A percentile compares a stretch with the other conserved stretches of the same genome.
Conservation (phyloP, 768 basidiomycete genomes). For the Suillus occidentalis region DNA sequence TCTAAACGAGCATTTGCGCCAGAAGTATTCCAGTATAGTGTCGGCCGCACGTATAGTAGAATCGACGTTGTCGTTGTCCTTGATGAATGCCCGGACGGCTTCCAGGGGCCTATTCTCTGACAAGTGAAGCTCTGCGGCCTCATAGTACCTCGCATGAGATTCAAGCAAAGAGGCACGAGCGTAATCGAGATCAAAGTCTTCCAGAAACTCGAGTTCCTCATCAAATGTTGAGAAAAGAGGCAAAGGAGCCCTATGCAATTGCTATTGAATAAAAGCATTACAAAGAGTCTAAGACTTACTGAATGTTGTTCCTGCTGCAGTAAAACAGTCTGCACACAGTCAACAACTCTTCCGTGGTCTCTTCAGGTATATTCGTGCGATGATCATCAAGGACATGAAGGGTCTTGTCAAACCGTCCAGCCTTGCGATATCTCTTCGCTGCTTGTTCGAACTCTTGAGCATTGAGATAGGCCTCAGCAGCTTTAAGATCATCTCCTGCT, state of each 20-base stretch:
- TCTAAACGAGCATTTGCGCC: slow-evolving; percentile 46
- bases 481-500: slow-evolving; percentile 39
- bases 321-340: slow-evolving; percentile 48
- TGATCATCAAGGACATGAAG: slow-evolving; percentile 43
- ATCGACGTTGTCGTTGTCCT: slow-evolving; percentile 26
- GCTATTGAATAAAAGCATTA: not conserved
- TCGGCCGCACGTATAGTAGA: slow-evolving; percentile 36
- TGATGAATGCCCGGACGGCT: slow-evolving; percentile 47
- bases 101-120: slow-evolving; percentile 45
- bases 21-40: slow-evolving; percentile 45
- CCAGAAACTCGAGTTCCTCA: slow-evolving; percentile 56
- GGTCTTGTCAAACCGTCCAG: slow-evolving; percentile 53
- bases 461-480: slow-evolving; percentile 43
- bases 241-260: slow-evolving; percentile 41
- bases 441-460: slow-evolving; percentile 45
- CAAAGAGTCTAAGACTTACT: slow-evolving; percentile 21
- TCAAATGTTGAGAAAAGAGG: slow-evolving; percentile 51
- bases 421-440: slow-evolving; percentile 49
- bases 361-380: slow-evolving; percentile 28
- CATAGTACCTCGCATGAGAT: slow-evolving; percentile 38
- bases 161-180: slow-evolving; percentile 47
- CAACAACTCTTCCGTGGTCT: slow-evolving; percentile 37
- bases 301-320: slow-evolving; percentile 32
- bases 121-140: slow-evolving; percentile 55
- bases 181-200: slow-evolving; percentile 51